These are phyloP conservation scores for Erythrobasidium yunnanense DNA, from an alignment of 768 basidiomycete genomes.

Conservation along the genomic window DNA sequence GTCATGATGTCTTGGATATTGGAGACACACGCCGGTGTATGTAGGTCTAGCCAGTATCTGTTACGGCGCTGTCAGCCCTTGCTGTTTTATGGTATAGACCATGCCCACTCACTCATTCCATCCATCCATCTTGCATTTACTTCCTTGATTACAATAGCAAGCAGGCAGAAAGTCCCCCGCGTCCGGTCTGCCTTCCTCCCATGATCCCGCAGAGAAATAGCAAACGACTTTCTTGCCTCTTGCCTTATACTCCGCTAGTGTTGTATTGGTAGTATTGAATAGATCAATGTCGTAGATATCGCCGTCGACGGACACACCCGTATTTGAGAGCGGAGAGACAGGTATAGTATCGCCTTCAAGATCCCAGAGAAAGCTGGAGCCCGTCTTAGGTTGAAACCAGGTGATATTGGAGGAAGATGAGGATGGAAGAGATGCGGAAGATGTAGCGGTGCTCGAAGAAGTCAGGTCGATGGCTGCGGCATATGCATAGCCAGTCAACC, in stretches of 20 bases:
- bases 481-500: too few species aligned
- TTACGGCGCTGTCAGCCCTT: not conserved
- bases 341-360: too few species aligned
- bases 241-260: not conserved
- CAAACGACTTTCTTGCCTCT: slow-evolving; percentile 14
- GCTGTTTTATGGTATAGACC: not conserved
- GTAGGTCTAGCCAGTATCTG: slow-evolving; percentile 19
- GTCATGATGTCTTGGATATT: slow-evolving; percentile 14
- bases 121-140: slow-evolving; percentile 11
- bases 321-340: too few species aligned
- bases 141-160: slow-evolving; percentile 10
- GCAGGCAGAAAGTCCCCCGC: not conserved
- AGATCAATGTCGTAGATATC: too few species aligned
- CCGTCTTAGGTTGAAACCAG: too few species aligned
- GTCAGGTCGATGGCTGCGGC: too few species aligned
- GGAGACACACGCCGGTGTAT: not conserved
- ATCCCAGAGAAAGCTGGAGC: too few species aligned
- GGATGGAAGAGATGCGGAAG: too few species aligned
- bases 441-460: too few species aligned
- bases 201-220: slow-evolving; percentile 14
- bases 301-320: too few species aligned
- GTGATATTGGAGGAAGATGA: too few species aligned
- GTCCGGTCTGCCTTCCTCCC: not conserved
- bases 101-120: slow-evolving; percentile 9
- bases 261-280: not conserved